Conservation (phyloP, 768 basidiomycete genomes). For the Collybiopsis luxurians region DNA sequence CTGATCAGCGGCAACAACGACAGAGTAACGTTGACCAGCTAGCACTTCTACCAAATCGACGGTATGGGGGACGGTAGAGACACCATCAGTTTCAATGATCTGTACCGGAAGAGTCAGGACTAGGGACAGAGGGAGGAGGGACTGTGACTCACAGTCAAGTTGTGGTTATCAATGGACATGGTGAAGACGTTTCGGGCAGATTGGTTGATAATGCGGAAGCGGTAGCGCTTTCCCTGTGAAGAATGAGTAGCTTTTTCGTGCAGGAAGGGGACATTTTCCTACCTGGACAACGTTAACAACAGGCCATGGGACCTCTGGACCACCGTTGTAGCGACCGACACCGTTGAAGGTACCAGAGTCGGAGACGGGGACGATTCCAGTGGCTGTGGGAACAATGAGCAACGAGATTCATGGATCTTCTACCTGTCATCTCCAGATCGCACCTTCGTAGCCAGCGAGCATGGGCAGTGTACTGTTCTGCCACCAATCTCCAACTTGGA, state of each 20-base stretch:
- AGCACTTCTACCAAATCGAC: constrained; percentile 42
- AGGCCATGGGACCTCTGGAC: constrained; percentile 35
- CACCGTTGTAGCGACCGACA: constrained; percentile 37
- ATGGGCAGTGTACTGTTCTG: too few relatives aligned
- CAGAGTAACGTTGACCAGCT: constrained; percentile 33
- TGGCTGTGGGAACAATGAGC: constrained; percentile 22
- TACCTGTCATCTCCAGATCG: too few relatives aligned
- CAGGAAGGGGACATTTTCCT: constrained; percentile 21
- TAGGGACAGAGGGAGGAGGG: background rate
- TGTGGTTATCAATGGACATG: constrained; percentile 45
- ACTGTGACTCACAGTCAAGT: constrained; percentile 30
- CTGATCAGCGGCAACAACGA: constrained; percentile 36
- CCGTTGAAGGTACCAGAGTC: constrained; percentile 48
- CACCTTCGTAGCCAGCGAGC: constrained; percentile 20
- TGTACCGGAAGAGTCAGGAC: constrained; percentile 9
- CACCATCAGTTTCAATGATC: constrained; percentile 42
- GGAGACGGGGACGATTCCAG: constrained; percentile 25
- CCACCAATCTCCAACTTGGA: constrained; percentile 37
- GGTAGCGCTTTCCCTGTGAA: constrained; percentile 48
- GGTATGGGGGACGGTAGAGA: constrained; percentile 25
- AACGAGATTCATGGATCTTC: constrained; percentile 18
- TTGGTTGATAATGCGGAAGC: constrained; percentile 49
- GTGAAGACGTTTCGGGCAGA: constrained; percentile 41
- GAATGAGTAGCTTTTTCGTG: background rate
- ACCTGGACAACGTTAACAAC: constrained; percentile 31